Evolutionary conservation across 805 yeast species (phyloP).

Genomic region (Novakomyces olei): DNA sequence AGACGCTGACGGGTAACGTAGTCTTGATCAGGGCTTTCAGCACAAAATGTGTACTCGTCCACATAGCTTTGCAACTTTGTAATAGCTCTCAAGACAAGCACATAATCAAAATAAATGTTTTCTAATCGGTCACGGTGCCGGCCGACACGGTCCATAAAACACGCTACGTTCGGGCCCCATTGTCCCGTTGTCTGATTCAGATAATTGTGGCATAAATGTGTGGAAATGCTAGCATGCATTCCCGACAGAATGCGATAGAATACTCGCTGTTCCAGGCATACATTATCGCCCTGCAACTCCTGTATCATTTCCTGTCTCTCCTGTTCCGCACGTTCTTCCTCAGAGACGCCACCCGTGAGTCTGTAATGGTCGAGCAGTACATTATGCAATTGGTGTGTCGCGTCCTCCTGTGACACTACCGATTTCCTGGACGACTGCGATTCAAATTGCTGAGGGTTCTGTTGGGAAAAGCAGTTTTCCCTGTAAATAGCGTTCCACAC

Average conservation of each 20-base stretch:
- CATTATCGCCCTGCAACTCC: constrained; percentile 12
- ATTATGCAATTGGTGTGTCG: too few species aligned
- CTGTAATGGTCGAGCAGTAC: constrained; percentile 4
- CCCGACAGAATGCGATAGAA: constrained; percentile 79
- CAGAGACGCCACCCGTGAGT: neutral
- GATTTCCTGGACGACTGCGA: too few species aligned
- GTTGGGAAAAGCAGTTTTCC: constrained; percentile 59
- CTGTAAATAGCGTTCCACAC: constrained; percentile 85
- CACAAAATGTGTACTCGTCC: constrained; percentile 29
- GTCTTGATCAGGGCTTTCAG: constrained; percentile 13
- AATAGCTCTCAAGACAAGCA: constrained; percentile 61
- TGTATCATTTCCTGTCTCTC: neutral
- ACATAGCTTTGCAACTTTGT: constrained; percentile 38
- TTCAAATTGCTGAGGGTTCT: constrained; percentile 9
- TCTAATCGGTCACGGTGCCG: constrained; percentile 69
- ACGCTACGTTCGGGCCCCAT: constrained; percentile 63
- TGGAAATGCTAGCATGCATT: constrained; percentile 85
- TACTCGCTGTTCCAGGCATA: constrained; percentile 67
- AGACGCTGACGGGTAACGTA: neutral
- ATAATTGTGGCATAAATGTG: constrained; percentile 73
- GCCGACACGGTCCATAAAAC: constrained; percentile 81
- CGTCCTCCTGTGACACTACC: too few species aligned
- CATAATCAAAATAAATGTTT: constrained; percentile 80
- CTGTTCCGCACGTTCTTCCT: neutral
- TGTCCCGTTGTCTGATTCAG: constrained; percentile 46